Percentiles rank a stretch among this genome's conserved stretches.
Conservation (phyloP, 2,329 filamentous ascomycete genomes). For the Penicillium oxalicum region DNA sequence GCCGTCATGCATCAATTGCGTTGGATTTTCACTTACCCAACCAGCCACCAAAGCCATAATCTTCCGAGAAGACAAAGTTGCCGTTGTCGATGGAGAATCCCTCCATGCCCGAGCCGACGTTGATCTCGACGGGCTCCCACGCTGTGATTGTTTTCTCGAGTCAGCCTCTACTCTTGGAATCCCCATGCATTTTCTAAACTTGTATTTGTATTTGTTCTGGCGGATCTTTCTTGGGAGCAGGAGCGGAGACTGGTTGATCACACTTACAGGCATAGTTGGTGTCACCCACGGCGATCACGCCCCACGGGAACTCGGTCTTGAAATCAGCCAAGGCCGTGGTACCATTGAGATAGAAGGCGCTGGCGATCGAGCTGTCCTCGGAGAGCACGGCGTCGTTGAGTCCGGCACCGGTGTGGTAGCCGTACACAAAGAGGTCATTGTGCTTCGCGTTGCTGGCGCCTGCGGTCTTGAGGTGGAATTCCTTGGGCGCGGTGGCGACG, state of each 20-base stretch:
- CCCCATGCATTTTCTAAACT: no score
- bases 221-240: no score
- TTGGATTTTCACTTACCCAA: constrained; percentile 27
- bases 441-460: constrained; percentile 21
- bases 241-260: background rate
- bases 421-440: constrained; percentile 34
- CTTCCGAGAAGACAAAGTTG: constrained; percentile 23
- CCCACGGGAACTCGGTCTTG: constrained; percentile 28
- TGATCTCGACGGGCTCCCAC: constrained; percentile 34
- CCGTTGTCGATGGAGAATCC: constrained; percentile 29
- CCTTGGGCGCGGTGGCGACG: constrained; percentile 15
- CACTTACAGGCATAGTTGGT: constrained; percentile 34
- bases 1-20: no score
- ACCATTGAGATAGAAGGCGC: constrained; percentile 29
- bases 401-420: constrained; percentile 40
- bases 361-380: constrained; percentile 18
- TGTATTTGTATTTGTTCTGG: no score
- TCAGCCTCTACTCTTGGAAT: no score
- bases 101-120: constrained; percentile 25
- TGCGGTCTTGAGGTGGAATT: constrained; percentile 33
- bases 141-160: constrained; percentile 14
- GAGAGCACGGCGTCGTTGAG: constrained; percentile 34
- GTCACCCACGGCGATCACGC: constrained; percentile 20
- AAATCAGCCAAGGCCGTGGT: constrained; percentile 28
- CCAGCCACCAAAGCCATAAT: constrained; percentile 36